Evolutionary conservation across 805 yeast species (phyloP).

Genomic region (Ogataea haglerorum): DNA sequence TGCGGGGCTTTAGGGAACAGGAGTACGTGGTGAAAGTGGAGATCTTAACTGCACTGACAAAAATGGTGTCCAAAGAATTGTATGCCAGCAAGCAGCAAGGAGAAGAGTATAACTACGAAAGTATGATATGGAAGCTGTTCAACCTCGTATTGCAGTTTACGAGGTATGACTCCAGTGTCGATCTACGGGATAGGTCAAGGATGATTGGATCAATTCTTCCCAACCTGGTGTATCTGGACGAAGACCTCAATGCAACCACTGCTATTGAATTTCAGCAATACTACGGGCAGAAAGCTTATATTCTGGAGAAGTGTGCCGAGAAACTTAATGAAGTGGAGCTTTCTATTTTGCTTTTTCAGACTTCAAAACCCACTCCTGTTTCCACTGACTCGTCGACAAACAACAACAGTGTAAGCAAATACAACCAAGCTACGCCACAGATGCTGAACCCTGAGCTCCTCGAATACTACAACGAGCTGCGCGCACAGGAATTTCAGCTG

Average conservation of each 20-base stretch:
- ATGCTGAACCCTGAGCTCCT: slow-evolving; percentile 21
- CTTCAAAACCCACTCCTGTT: slow-evolving; percentile 25
- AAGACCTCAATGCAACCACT: slow-evolving; percentile 17
- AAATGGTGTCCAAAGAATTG: slow-evolving; percentile 56
- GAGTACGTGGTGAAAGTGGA: slow-evolving; percentile 62
- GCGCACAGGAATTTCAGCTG: slow-evolving; percentile 34
- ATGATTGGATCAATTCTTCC: slow-evolving; percentile 60
- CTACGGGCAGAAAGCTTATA: slow-evolving; percentile 9
- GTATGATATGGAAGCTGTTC: slow-evolving; percentile 50
- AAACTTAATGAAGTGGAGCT: slow-evolving; percentile 29
- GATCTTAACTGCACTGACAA: slow-evolving; percentile 69
- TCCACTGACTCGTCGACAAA: neutral
- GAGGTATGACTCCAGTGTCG: slow-evolving; percentile 70
- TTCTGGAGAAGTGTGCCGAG: slow-evolving; percentile 15
- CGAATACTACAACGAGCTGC: slow-evolving; percentile 27
- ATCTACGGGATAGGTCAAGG: slow-evolving; percentile 83
- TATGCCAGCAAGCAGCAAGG: slow-evolving; percentile 36
- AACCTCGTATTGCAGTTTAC: slow-evolving; percentile 58
- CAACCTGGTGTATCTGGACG: slow-evolving; percentile 36
- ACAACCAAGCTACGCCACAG: slow-evolving; percentile 16
- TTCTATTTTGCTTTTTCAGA: slow-evolving; percentile 29
- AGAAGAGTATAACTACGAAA: slow-evolving; percentile 33
- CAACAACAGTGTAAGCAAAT: slow-evolving; percentile 5
- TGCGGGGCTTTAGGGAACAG: slow-evolving; percentile 53
- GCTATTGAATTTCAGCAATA: slow-evolving; percentile 18